A percentile compares a stretch with the other conserved stretches of the same genome.
phyloP scores from a whole-genome alignment of 257 asterid species.

The Solanum piurae region DNA sequence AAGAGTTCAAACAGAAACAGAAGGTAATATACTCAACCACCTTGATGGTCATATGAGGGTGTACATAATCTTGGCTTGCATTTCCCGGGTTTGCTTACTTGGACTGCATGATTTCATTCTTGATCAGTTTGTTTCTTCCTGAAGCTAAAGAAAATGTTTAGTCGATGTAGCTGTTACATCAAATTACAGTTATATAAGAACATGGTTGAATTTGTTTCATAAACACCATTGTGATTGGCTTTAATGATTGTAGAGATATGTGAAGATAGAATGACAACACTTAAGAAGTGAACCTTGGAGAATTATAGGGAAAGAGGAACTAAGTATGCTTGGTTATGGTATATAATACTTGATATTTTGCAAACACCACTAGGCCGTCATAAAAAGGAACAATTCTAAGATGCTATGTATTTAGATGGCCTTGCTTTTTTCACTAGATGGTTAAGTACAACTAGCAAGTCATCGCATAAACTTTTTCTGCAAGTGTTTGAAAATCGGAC shows the following conservation, averaged over 20 bases:
- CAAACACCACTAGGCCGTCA: background rate
- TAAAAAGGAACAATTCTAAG: background rate
- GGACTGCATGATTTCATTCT: background rate
- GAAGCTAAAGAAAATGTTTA: background rate
- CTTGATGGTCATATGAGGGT: background rate
- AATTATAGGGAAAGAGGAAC: background rate
- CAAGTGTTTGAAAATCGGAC: background rate
- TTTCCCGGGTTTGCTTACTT: background rate
- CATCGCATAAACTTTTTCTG: background rate
- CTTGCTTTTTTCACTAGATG: background rate
- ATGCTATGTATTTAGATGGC: background rate
- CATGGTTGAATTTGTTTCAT: background rate
- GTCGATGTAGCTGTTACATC: background rate
- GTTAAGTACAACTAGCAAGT: background rate
- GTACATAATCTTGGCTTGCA: background rate
- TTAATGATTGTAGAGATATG: background rate
- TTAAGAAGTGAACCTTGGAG: background rate
- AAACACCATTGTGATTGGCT: background rate
- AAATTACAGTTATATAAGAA: background rate
- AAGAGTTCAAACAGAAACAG: conserved; percentile 90
- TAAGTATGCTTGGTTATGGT: background rate
- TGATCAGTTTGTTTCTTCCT: background rate
- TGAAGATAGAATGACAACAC: background rate
- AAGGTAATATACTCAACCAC: conserved; percentile 41
- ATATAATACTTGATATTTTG: background rate